Percentiles rank a stretch among this genome's conserved stretches.
Evolutionary conservation across 2,329 filamentous ascomycete genomes (phyloP).

Genomic region (Clathrospora elynae): DNA sequence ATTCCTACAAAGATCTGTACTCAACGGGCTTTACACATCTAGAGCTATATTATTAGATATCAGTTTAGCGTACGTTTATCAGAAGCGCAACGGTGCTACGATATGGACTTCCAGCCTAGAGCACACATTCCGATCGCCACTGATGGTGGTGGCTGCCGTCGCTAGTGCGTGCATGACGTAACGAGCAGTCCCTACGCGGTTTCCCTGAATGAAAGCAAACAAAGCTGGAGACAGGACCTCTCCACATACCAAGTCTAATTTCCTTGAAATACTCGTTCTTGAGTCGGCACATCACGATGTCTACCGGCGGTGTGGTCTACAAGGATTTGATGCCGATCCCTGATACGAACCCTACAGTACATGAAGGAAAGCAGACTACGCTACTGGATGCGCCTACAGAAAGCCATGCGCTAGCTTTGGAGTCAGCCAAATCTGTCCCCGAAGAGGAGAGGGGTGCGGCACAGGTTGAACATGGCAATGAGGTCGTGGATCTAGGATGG

Average conservation of each 20-base stretch:
- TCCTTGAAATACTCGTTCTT: neutral
- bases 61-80: neutral
- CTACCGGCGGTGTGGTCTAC: conserved; percentile 40
- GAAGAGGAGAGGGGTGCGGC: conserved; percentile 52
- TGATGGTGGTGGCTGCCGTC: conserved; percentile 18
- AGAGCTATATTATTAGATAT: neutral
- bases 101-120: neutral
- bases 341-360: conserved; percentile 37
- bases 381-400: conserved; percentile 52
- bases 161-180: conserved; percentile 29
- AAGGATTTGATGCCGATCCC: conserved; percentile 47
- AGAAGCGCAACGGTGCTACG: neutral
- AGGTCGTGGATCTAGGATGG: conserved; percentile 73
- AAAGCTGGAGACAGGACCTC: conserved; percentile 7
- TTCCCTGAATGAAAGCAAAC: conserved; percentile 13
- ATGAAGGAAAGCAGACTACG: conserved; percentile 37
- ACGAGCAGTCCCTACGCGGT: conserved; percentile 8
- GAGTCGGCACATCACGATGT: conserved; percentile 28
- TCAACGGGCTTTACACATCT: neutral
- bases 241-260: neutral
- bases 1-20: neutral
- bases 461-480: conserved; percentile 52
- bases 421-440: conserved; percentile 42
- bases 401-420: conserved; percentile 55
- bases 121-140: conserved; percentile 6